A percentile compares a stretch with the other conserved stretches of the same genome.
Evolutionary conservation across 805 yeast genomes (phyloP).

Genomic region (Yarrowia bubula): DNA sequence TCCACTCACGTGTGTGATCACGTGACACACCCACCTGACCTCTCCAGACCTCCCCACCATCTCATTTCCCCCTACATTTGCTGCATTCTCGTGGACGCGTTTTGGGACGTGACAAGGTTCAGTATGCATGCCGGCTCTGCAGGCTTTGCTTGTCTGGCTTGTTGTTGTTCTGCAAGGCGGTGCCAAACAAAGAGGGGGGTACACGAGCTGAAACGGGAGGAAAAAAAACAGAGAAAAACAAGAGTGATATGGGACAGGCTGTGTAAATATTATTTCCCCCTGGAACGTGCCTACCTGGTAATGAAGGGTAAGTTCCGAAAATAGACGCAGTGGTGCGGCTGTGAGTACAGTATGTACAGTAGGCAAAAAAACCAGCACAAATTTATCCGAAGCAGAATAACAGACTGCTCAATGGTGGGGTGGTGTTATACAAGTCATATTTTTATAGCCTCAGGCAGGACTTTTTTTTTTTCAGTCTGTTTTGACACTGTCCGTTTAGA

Average conservation of each 20-base stretch:
- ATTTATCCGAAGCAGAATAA: too few relatives aligned
- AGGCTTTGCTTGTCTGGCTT: not conserved
- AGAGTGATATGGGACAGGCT: not conserved
- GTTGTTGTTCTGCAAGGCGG: slow-evolving; percentile 7
- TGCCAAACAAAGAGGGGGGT: not conserved
- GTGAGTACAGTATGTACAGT: too few relatives aligned
- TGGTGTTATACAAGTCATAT: too few relatives aligned
- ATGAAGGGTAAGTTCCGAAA: too few relatives aligned
- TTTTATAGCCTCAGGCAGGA: too few relatives aligned
- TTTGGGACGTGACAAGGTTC: slow-evolving; percentile 16
- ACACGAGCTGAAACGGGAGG: slow-evolving; percentile 2
- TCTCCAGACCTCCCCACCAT: too few relatives aligned
- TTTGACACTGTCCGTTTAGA: not conserved
- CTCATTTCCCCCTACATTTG: not conserved
- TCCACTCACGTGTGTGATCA: too few relatives aligned
- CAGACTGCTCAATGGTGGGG: too few relatives aligned
- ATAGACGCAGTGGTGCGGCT: too few relatives aligned
- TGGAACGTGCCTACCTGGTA: not conserved
- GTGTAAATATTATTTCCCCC: not conserved
- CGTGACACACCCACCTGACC: not conserved
- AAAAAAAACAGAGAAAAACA: too few relatives aligned
- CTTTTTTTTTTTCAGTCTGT: too few relatives aligned
- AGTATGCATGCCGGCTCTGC: not conserved
- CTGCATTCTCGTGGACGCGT: slow-evolving; percentile 16
- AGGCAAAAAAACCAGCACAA: too few relatives aligned